phyloP scores from a whole-genome alignment of 495 filamentous ascomycete species.

The Lophium mytilinum region DNA sequence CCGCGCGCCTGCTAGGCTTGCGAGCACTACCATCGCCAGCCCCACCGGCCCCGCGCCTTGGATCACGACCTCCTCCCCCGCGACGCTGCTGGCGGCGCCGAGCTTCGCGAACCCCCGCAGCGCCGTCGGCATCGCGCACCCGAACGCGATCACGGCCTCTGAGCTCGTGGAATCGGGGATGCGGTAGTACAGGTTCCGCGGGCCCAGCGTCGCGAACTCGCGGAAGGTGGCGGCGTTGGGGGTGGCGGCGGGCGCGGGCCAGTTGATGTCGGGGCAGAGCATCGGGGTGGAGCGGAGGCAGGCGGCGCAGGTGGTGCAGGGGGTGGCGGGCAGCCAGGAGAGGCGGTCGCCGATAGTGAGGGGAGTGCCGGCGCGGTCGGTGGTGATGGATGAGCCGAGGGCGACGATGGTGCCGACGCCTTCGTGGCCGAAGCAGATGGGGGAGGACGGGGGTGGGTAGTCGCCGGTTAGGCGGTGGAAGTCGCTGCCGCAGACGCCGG shows the following conservation, averaged over 20 bases:
- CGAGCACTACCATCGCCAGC: background rate
- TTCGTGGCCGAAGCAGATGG: background rate
- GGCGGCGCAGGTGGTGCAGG: background rate
- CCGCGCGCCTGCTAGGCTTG: background rate
- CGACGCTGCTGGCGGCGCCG: background rate
- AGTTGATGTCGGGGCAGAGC: background rate
- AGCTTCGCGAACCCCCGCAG: background rate
- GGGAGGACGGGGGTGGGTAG: background rate
- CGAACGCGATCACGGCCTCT: background rate
- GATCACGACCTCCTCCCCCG: background rate
- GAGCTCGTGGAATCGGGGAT: background rate
- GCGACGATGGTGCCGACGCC: background rate
- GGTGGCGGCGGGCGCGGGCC: background rate
- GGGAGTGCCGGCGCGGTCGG: background rate
- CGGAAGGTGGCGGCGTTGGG: background rate
- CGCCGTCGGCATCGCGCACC: background rate
- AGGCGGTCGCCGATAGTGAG: background rate
- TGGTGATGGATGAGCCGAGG: background rate
- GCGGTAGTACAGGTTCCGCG: background rate
- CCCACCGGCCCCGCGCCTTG: background rate
- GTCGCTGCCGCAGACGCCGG: background rate
- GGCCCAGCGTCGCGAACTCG: background rate
- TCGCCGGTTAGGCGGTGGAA: background rate
- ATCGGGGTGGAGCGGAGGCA: background rate
- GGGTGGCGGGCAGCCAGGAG: background rate